Evolutionary conservation across 805 yeast species (phyloP).

Genomic region (Candida yuanshanica): DNA sequence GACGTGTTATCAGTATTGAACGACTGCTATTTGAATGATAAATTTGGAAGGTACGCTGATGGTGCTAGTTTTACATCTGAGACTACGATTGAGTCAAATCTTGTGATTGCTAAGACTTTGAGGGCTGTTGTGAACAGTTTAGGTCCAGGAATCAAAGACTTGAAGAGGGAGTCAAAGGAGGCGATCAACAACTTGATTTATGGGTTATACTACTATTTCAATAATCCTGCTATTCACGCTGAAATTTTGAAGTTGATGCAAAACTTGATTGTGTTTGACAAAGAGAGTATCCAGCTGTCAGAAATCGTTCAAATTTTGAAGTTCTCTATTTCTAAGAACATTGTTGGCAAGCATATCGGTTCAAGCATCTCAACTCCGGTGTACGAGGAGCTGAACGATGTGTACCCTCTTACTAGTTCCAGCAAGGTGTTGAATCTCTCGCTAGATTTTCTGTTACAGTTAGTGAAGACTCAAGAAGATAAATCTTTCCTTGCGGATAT

Average conservation of each 20-base stretch:
- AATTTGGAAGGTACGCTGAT: constrained; percentile 42
- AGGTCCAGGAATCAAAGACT: constrained; percentile 49
- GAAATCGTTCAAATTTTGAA: constrained; percentile 28
- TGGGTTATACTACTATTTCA: constrained; percentile 28
- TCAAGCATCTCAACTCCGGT: constrained; percentile 28
- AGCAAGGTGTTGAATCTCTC: constrained; percentile 36
- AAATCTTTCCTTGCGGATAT: constrained; percentile 38
- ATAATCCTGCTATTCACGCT: constrained; percentile 25
- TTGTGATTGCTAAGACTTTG: constrained; percentile 38
- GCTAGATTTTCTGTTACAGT: constrained; percentile 51
- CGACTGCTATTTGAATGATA: constrained; percentile 37
- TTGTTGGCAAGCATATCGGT: constrained; percentile 25
- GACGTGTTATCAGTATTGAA: constrained; percentile 37
- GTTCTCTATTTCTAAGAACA: constrained; percentile 25
- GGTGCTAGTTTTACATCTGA: constrained; percentile 25
- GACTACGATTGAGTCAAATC: constrained; percentile 37
- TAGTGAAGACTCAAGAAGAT: constrained; percentile 49
- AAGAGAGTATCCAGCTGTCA: constrained; percentile 25
- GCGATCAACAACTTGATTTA: constrained; percentile 32
- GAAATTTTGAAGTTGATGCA: constrained; percentile 40
- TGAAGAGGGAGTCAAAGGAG: constrained; percentile 25
- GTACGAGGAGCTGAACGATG: constrained; percentile 33
- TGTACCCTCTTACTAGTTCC: constrained; percentile 43
- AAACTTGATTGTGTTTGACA: constrained; percentile 43
- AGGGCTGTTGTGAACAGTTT: constrained; percentile 41